Evolutionary conservation across 2,329 filamentous ascomycete species (phyloP), one percentile per base, ranked within the genome.

Genomic region (Aspergillus japonicus): DNA sequence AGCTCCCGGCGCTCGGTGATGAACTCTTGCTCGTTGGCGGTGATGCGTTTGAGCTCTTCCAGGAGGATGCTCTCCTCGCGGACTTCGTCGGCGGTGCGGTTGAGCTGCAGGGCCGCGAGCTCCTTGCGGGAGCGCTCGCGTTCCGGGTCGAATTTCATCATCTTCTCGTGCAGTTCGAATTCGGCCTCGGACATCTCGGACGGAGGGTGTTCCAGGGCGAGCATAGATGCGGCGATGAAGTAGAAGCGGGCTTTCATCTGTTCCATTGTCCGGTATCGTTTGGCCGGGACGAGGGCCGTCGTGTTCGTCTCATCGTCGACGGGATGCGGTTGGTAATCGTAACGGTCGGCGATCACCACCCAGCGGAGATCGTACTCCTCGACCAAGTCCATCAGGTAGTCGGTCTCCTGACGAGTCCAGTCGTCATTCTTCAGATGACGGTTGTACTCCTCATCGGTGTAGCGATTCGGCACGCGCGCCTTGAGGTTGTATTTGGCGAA

Each of bases 171-270:
- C 6, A 90, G 80, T 47, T 85, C 85, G 73, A 91, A 96, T 73
- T 99, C 93, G 2, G 89, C 82, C 47, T 89, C 87, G 24, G 90
- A 92, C 95, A 99, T 98, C 74, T 87, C 91, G 62, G 90, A 89
- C 0, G 90, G 86, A 0, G 91, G 91, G 60, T 90, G 93, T 68
- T 91, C 85, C 6, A 91, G 80, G 2, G 89, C 87, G 82, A 96
- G 90, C 81, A 95, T 89, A 69, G 87, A 90, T 8, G 90, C 89
- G 2, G 90, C 91, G 39, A 98, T 86, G 57, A 88, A 86, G 76
- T 98, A 99, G 78, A 96, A 98, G 56, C 95, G 86, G 16, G 88
- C 85, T 75, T 99, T 99, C 62, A 99, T 80, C 62, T 96, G 92
- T 74, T 99, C 95, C 82, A 97, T 87, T 1, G 86, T 88, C 47